Conservation (phyloP, 2,329 filamentous ascomycete species). For the Neonectria neomacrospora region DNA sequence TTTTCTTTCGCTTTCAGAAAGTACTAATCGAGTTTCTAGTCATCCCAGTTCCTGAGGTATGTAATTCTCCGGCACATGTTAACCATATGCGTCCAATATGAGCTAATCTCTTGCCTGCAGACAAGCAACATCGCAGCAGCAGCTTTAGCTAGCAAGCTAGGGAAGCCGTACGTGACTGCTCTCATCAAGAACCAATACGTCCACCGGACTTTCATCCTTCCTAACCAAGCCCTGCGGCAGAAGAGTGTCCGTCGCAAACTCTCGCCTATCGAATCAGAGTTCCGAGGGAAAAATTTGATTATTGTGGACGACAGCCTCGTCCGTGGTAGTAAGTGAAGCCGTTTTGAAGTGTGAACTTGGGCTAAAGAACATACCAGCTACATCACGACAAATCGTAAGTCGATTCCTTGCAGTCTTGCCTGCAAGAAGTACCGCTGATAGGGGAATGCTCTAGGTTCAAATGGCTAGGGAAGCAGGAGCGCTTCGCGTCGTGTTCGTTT, state of each 20-base stretch:
- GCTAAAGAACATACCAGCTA: not conserved
- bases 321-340: slow-evolving; percentile 61
- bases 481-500: slow-evolving; percentile 83
- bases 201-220: slow-evolving; percentile 82
- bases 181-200: slow-evolving; percentile 93
- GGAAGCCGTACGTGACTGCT: slow-evolving; percentile 81
- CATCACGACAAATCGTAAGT: not conserved
- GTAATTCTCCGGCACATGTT: not conserved
- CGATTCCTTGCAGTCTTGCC: not conserved
- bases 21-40: slow-evolving; percentile 56
- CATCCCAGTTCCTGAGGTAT: slow-evolving; percentile 73
- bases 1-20: slow-evolving; percentile 16
- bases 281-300: slow-evolving; percentile 81
- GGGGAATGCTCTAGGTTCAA: slow-evolving; percentile 42
- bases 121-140: slow-evolving; percentile 86
- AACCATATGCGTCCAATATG: not conserved
- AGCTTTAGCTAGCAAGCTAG: slow-evolving; percentile 77
- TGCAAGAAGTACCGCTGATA: not conserved
- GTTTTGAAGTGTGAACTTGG: not conserved
- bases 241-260: slow-evolving; percentile 92
- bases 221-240: slow-evolving; percentile 81
- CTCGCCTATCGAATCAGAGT: slow-evolving; percentile 86
- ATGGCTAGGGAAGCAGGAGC: slow-evolving; percentile 90
- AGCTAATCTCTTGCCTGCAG: slow-evolving; percentile 48
- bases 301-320: slow-evolving; percentile 93